These are phyloP conservation scores for Solanum tacnaense DNA, from an alignment of 257 asterid genomes.

Conservation along the genomic window DNA sequence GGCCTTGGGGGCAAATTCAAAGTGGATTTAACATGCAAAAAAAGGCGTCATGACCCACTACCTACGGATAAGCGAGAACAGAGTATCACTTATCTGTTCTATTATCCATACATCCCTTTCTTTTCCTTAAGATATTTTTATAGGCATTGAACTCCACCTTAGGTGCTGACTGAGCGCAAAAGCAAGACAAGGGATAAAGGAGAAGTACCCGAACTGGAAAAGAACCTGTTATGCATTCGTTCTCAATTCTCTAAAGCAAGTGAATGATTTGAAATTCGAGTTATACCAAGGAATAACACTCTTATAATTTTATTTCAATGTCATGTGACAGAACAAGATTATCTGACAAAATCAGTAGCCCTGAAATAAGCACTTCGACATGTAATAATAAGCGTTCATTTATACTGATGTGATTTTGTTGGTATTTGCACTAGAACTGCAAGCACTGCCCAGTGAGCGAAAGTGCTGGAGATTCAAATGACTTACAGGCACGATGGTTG, in stretches of 20 bases:
- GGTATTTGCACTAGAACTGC: not conserved
- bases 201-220: not conserved
- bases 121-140: not conserved
- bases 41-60: not conserved
- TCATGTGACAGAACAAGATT: not conserved
- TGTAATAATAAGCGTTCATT: not conserved
- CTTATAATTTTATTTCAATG: not conserved
- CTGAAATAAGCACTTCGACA: not conserved
- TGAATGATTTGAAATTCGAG: not conserved
- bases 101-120: not conserved
- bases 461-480: conserved; percentile 3
- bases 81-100: not conserved
- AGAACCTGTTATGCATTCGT: not conserved
- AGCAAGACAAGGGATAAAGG: not conserved
- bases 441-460: not conserved
- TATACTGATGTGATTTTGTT: not conserved
- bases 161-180: not conserved
- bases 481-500: conserved; percentile 67
- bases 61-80: not conserved
- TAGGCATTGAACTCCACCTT: not conserved
- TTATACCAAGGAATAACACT: not conserved
- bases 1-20: not conserved
- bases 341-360: not conserved
- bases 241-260: not conserved
- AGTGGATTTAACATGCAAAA: not conserved